These are phyloP conservation scores for Viola odorata DNA, from an alignment of 345 rosid species.

Conservation along the genomic window DNA sequence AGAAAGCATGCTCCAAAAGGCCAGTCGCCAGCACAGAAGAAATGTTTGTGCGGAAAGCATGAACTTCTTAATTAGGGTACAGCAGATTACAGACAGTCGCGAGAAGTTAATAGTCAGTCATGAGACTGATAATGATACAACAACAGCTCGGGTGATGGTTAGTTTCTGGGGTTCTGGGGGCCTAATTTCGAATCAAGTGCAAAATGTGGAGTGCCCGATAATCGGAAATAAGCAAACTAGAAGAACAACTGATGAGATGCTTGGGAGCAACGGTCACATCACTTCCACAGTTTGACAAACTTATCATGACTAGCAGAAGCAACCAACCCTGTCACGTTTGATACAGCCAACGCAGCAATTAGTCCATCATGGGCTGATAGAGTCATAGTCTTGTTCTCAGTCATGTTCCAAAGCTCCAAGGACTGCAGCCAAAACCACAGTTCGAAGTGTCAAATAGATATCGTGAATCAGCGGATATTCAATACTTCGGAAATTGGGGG, in stretches of 20 bases:
- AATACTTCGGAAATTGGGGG: no score
- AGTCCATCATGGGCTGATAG: slow-evolving; percentile 74
- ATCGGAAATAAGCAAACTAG: slow-evolving; percentile 7
- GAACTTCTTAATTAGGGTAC: background rate
- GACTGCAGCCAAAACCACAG: slow-evolving; percentile 41
- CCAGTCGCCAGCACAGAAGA: no score
- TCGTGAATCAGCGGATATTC: no score
- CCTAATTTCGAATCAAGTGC: slow-evolving; percentile 8
- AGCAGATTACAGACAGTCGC: slow-evolving; percentile 7
- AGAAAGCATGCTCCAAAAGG: no score
- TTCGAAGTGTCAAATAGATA: no score
- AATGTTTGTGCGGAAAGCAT: background rate
- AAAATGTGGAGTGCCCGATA: slow-evolving; percentile 7
- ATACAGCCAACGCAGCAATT: slow-evolving; percentile 70
- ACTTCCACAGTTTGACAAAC: slow-evolving; percentile 88
- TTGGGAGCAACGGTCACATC: slow-evolving; percentile 2
- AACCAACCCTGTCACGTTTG: slow-evolving; percentile 65
- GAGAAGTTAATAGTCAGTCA: background rate
- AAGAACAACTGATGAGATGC: background rate
- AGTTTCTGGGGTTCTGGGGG: slow-evolving; percentile 17
- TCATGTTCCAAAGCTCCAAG: slow-evolving; percentile 90
- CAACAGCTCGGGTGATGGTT: slow-evolving; percentile 14
- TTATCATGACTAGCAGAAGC: slow-evolving; percentile 97
- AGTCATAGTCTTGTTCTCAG: slow-evolving; percentile 74
- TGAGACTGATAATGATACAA: slow-evolving; percentile 15